Evolutionary conservation across 768 basidiomycete species (phyloP), one percentile per base, ranked within the genome.

Genomic region (Tricholoma saponaceum): DNA sequence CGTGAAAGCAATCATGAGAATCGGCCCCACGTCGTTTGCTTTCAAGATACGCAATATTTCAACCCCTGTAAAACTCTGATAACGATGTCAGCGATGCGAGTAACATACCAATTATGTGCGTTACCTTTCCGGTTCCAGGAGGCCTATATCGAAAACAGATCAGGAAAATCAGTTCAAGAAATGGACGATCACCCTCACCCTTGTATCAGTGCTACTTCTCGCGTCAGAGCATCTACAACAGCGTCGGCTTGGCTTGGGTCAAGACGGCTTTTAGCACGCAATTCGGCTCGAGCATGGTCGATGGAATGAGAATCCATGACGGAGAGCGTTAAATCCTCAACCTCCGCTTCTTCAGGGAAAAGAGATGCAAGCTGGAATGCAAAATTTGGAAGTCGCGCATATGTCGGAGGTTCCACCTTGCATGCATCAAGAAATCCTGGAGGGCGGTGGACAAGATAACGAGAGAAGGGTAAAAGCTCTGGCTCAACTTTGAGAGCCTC

Each of bases 91-190:
- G 23, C 58, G 9, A 20, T 55, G 16, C 37, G 25, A 55, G 57
- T n/a, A 52, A 22, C 25, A 37, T 9, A 16, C 12, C 3, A 22
- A 9, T 9, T 14, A 16, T 10, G 46, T 26, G 56, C 23, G 3
- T 60, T 44, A 86, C 86, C 79, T 90, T 90, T 60, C 89, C 90
- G 0, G 89, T 90, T 1, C 89, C 90, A 1, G 89, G 90, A 23
- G 89, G 89, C 46, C 87, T 88, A 57, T 3, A 35, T 41, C 9
- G 3, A 56, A 25, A 26, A 54, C 46, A 25, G 62, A n/a, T 56
- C 23, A 30, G 50, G 20, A 25, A 55, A 55, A 1, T 53, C 30
- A 5, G 14, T 26, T 54, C 14, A 26, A 39, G 43, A 3, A 50
- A 16, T 0, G 14, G 33, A 4, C 56, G 49, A 7, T 18, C 5